Conservation (phyloP, 2,329 filamentous ascomycete species). For the Penicillium crustosum region DNA sequence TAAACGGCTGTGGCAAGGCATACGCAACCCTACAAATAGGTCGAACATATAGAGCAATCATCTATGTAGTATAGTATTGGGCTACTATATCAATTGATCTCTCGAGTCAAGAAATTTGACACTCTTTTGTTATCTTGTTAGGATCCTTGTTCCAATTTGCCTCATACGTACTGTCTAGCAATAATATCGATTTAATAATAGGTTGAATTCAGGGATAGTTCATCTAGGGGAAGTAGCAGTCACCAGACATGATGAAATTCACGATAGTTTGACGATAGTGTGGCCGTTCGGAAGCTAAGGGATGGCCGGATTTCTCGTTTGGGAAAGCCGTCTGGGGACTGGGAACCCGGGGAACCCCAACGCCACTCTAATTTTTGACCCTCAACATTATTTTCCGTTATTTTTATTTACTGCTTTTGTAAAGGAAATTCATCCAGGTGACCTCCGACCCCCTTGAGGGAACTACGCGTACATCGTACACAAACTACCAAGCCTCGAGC, state of each 20-base stretch:
- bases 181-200: background rate
- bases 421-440: background rate
- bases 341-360: constrained; percentile 6
- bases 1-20: constrained; percentile 6
- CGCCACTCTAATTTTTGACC: constrained; percentile 7
- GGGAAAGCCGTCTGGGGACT: constrained; percentile 8
- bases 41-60: background rate
- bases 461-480: background rate
- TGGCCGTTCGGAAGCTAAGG: constrained; percentile 1
- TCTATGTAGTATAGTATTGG: background rate
- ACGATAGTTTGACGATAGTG: constrained; percentile 2
- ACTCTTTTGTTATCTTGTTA: background rate
- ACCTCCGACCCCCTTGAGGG: background rate
- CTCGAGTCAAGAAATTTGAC: background rate
- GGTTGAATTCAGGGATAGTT: background rate
- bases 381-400: background rate
- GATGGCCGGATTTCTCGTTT: constrained; percentile 10
- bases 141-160: background rate
- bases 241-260: constrained; percentile 1
- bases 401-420: background rate
- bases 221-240: background rate
- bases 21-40: background rate
- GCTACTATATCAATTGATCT: background rate
- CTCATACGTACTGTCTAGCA: background rate
- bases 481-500: background rate